Conservation (phyloP, 805 yeast species). For the Brettanomyces sp. region DNA sequence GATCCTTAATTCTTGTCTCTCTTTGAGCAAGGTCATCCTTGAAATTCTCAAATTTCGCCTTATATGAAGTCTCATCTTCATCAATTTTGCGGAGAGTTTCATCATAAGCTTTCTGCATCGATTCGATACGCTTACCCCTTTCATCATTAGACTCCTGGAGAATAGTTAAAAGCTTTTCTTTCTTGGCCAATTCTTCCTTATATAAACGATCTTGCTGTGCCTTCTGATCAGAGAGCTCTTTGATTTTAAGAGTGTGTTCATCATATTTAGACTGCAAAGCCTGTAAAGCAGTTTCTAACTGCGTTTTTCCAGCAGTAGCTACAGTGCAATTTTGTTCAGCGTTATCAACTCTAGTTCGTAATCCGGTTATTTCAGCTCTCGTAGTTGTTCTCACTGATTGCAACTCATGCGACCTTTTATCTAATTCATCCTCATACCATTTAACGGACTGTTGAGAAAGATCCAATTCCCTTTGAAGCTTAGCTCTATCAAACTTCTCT, state of each 20-base stretch:
- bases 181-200: constrained; percentile 47
- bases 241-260: constrained; percentile 33
- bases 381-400: constrained; percentile 19
- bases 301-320: constrained; percentile 20
- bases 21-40: constrained; percentile 27
- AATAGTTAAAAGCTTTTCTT: constrained; percentile 50
- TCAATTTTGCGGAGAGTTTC: constrained; percentile 31
- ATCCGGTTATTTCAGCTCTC: constrained; percentile 20
- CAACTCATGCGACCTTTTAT: constrained; percentile 18
- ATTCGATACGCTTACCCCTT: constrained; percentile 39
- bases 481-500: constrained; percentile 18
- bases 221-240: constrained; percentile 35
- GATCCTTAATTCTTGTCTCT: constrained; percentile 30
- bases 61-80: constrained; percentile 27
- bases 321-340: constrained; percentile 23
- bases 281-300: constrained; percentile 26
- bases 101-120: constrained; percentile 41
- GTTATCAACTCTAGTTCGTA: constrained; percentile 28
- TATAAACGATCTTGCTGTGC: constrained; percentile 39
- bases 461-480: constrained; percentile 21
- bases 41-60: constrained; percentile 27
- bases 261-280: constrained; percentile 32
- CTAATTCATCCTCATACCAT: constrained; percentile 29
- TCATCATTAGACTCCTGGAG: constrained; percentile 46
- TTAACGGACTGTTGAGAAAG: constrained; percentile 22